Base-by-base conservation (phyloP, 805 yeast genomes). In the Kazachstania psychrophila region DNA sequence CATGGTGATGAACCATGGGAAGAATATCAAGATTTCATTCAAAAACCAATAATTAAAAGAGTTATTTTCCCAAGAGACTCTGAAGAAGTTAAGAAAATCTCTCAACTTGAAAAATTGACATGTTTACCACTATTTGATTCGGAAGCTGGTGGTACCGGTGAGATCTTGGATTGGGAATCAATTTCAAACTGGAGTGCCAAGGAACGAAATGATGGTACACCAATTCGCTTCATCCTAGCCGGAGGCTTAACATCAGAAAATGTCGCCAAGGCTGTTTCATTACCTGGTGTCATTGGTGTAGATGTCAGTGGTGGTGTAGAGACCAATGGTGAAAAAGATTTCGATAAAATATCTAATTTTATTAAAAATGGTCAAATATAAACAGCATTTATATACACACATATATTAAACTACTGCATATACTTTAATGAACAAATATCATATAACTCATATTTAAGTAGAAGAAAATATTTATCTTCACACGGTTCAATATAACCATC, bases 231-330 rank as follows among this genome's bases (percentile, higher is more conserved):
- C 49, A 51, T 92, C 0, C 64, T 92, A 19, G 97, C 97, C 0
- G 98, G 98, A 5, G 98, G 98, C 0, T 66, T 92, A 39, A 78
- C 69, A 0, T 85, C 92, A 0, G 76, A 69, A 1, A 92, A 88
- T 48, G 85, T 92, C 5, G 39, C 40, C 0, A 54, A 56, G 2
- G 94, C 94, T 0, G 56, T 72, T 10, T 46, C 53, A 0, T 33
- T 57, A 18, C 39, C 44, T 10, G 89, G 92, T 17, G 75, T 83
- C n/a, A 53, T 77, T 25, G 97, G 96, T 4, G 89, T 83, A 18
- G 98, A 89, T 60, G 97, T 92, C 6, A 80, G 95, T 51, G 87
- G 96, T 8, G 98, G 98, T 1, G 95, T 88, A 2, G 98, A 92
- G 54, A 75, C 79, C 0, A 53, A 74, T 29, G 95, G 95, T 2